These are phyloP conservation scores for Teratosphaeria nubilosa DNA, from an alignment of 2,329 filamentous ascomycete species.

Conservation along the genomic window DNA sequence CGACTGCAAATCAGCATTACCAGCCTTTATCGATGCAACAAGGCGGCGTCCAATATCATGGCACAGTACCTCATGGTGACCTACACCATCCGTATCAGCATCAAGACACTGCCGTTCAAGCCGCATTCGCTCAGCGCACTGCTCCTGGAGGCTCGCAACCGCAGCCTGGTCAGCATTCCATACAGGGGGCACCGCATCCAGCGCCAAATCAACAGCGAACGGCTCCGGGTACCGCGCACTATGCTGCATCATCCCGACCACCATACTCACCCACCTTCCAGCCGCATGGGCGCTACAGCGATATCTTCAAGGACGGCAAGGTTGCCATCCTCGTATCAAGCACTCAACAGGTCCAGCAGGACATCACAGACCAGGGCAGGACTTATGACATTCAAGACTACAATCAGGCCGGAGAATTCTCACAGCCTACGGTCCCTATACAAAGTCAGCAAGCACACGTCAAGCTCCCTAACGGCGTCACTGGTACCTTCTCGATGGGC, in stretches of 20 bases:
- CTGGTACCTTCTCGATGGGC: neutral
- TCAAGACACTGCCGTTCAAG: neutral
- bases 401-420: neutral
- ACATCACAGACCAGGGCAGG: neutral
- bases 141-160: neutral
- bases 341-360: neutral
- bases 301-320: neutral
- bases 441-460: neutral
- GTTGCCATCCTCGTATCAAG: neutral
- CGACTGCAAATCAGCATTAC: neutral
- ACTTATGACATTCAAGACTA: neutral
- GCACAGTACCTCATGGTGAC: neutral
- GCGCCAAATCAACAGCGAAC: neutral
- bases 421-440: neutral
- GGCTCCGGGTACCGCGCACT: neutral
- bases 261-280: neutral
- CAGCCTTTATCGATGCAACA: neutral
- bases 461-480: neutral
- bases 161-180: neutral
- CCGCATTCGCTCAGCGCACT: neutral
- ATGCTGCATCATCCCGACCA: neutral
- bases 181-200: neutral
- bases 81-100: neutral
- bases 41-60: neutral
- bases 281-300: neutral